Percentiles rank a stretch among this genome's conserved stretches.
Evolutionary conservation across 169 alveolate species (phyloP).

Genomic region (Plasmodium blacklocki): DNA sequence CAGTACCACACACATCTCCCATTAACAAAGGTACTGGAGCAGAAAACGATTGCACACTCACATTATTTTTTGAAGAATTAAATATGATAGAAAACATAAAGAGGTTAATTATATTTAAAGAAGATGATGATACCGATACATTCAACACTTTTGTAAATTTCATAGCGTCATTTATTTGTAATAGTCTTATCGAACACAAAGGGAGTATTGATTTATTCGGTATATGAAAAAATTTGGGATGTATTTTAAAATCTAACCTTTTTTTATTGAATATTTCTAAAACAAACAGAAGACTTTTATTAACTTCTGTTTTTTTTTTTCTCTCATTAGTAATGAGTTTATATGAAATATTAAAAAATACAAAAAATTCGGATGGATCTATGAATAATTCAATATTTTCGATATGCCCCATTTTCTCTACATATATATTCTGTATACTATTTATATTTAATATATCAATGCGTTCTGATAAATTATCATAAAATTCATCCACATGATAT

Average conservation of each 20-base stretch:
- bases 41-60: conserved; percentile 73
- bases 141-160: conserved; percentile 65
- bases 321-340: not conserved
- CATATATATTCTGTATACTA: conserved; percentile 48
- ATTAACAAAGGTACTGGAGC: conserved; percentile 62
- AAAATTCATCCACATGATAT: not conserved
- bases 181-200: conserved; percentile 47
- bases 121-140: conserved; percentile 60
- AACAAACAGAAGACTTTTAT: conserved; percentile 43
- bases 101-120: conserved; percentile 65
- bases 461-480: conserved; percentile 3
- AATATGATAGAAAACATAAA: conserved; percentile 51
- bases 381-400: conserved; percentile 54
- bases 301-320: not conserved
- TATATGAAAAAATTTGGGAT: conserved; percentile 30
- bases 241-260: conserved; percentile 64
- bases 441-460: conserved; percentile 30
- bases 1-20: conserved; percentile 40
- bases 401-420: conserved; percentile 11
- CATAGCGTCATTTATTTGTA: conserved; percentile 26
- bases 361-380: conserved; percentile 76
- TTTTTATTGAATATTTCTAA: conserved; percentile 63
- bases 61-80: conserved; percentile 47
- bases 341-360: conserved; percentile 56
- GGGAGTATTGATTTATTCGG: conserved; percentile 39